These are phyloP conservation scores for Salix purpurea DNA, from an alignment of 345 rosid species.

Conservation along the genomic window DNA sequence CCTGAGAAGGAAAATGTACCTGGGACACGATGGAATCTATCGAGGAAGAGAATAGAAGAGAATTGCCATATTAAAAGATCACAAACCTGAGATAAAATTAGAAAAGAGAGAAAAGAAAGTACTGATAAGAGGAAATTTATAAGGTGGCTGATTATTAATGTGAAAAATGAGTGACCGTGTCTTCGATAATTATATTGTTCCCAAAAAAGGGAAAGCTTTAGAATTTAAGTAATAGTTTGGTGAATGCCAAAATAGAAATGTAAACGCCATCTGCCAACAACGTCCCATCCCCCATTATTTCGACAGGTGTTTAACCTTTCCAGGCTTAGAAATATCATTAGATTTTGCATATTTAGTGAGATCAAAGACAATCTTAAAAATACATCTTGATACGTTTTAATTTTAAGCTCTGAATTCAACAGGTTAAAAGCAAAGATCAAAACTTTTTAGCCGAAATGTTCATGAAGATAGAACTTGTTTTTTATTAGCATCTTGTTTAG, in stretches of 20 bases:
- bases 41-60: not conserved
- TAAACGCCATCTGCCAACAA: not conserved
- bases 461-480: too few species aligned
- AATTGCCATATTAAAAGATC: not conserved
- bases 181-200: conserved; percentile 13
- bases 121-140: not conserved
- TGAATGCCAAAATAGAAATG: not conserved
- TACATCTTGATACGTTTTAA: too few species aligned
- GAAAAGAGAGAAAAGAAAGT: not conserved
- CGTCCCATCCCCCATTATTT: not conserved
- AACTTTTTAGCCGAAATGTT: too few species aligned
- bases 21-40: conserved; percentile 4
- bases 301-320: not conserved
- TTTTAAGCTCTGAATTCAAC: too few species aligned
- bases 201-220: conserved; percentile 12
- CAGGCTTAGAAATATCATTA: too few species aligned
- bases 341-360: too few species aligned
- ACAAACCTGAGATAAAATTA: not conserved
- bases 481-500: too few species aligned
- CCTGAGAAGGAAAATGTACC: conserved; percentile 13
- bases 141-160: not conserved
- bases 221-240: not conserved
- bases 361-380: too few species aligned
- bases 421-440: too few species aligned
- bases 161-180: conserved; percentile 25